Conservation (phyloP, 148 eudicot genomes). For the Rhododendron ovatum region DNA sequence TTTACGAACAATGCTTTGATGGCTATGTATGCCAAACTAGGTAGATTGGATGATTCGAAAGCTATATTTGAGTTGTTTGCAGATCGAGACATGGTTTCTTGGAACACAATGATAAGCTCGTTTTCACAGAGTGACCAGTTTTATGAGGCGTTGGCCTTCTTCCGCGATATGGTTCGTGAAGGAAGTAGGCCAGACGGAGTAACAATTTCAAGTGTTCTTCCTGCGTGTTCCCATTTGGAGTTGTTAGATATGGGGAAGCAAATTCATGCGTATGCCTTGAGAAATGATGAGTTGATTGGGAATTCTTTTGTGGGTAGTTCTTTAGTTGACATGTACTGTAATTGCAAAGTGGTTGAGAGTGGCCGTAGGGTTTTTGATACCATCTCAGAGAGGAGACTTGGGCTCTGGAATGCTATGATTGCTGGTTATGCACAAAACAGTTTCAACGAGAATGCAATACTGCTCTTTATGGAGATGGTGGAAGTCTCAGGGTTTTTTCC, state of each 20-base stretch:
- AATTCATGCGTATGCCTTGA: slow-evolving; percentile 72
- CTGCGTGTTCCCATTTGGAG: slow-evolving; percentile 83
- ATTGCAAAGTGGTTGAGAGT: slow-evolving; percentile 55
- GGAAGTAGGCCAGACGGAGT: slow-evolving; percentile 74
- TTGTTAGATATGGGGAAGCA: slow-evolving; percentile 67
- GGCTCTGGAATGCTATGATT: slow-evolving; percentile 83
- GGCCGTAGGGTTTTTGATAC: slow-evolving; percentile 51
- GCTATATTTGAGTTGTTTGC: slow-evolving; percentile 48
- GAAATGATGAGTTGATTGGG: slow-evolving; percentile 41
- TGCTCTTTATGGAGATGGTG: slow-evolving; percentile 60
- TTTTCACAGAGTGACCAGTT: slow-evolving; percentile 61
- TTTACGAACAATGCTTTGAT: slow-evolving; percentile 70
- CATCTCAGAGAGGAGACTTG: slow-evolving; percentile 35
- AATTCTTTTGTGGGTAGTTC: slow-evolving; percentile 78
- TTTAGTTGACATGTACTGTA: slow-evolving; percentile 90
- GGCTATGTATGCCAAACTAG: slow-evolving; percentile 82
- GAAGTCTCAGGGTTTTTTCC: slow-evolving; percentile 47
- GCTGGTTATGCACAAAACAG: slow-evolving; percentile 82
- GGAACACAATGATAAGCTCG: slow-evolving; percentile 79
- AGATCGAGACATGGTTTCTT: slow-evolving; percentile 66
- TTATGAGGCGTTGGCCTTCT: slow-evolving; percentile 46
- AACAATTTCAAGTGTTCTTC: slow-evolving; percentile 74
- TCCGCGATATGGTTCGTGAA: slow-evolving; percentile 46
- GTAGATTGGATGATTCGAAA: slow-evolving; percentile 54
- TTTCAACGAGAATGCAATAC: slow-evolving; percentile 51